Conservation (phyloP, 257 asterid genomes). For the Salvia miltiorrhiza region DNA sequence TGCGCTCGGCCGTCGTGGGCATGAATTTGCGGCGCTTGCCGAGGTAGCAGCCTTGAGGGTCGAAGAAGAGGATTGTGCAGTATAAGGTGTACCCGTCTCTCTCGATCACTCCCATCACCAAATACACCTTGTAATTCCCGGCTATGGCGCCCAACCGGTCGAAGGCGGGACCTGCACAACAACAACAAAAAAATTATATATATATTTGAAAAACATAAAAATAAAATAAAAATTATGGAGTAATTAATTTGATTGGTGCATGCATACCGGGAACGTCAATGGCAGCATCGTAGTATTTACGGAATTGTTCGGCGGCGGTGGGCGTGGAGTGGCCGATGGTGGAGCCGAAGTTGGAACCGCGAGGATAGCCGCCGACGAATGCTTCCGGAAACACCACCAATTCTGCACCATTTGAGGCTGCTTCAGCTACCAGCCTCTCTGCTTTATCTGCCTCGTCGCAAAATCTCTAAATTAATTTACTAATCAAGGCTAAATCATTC, state of each 20-base stretch:
- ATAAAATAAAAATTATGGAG: too few relatives aligned
- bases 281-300: constrained; percentile 82
- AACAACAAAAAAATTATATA: too few relatives aligned
- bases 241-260: too few relatives aligned
- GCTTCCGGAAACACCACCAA: constrained; percentile 97
- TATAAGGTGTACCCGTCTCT: constrained; percentile 89
- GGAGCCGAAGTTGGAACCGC: constrained; percentile 84
- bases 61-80: constrained; percentile 78
- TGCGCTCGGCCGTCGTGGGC: constrained; percentile 88
- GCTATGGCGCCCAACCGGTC: constrained; percentile 92
- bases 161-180: constrained; percentile 76
- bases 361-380: constrained; percentile 94
- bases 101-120: constrained; percentile 90
- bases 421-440: constrained; percentile 90
- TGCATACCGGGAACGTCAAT: constrained; percentile 82
- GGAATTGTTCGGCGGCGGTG: constrained; percentile 86
- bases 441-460: constrained; percentile 63
- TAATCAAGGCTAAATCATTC: too few relatives aligned
- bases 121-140: constrained; percentile 76
- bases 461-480: too few relatives aligned
- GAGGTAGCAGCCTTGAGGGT: constrained; percentile 73
- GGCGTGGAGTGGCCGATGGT: constrained; percentile 77
- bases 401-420: constrained; percentile 82
- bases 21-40: constrained; percentile 90
- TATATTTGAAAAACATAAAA: too few relatives aligned